phyloP scores from a whole-genome alignment of 805 yeast species.

The Lachancea waltii region DNA sequence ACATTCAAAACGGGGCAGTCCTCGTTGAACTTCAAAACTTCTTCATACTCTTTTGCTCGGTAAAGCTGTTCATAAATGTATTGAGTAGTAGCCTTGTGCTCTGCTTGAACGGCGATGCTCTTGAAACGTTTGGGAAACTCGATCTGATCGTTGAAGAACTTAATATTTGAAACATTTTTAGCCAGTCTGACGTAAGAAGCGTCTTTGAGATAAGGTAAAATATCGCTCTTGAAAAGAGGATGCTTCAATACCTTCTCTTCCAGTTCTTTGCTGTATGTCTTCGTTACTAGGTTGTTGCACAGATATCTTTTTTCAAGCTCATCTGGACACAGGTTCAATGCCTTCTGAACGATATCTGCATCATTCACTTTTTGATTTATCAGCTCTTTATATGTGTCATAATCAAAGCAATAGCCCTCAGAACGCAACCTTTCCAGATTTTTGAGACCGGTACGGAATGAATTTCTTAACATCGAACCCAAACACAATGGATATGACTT shows the following conservation, averaged over 20 bases:
- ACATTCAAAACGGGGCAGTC: constrained; percentile 23
- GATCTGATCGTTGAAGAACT: constrained; percentile 15
- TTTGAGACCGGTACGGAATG: constrained; percentile 22
- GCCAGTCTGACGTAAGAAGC: constrained; percentile 21
- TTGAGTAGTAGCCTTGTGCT: constrained; percentile 20
- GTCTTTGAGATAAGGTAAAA: constrained; percentile 22
- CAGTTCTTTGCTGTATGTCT: constrained; percentile 11
- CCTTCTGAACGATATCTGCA: constrained; percentile 14
- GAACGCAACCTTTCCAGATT: constrained; percentile 21
- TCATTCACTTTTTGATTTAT: constrained; percentile 17
- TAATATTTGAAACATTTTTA: constrained; percentile 10
- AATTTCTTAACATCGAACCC: constrained; percentile 23
- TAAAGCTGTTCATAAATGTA: constrained; percentile 20
- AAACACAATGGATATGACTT: constrained; percentile 28
- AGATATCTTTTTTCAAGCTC: constrained; percentile 17
- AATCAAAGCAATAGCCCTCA: constrained; percentile 30
- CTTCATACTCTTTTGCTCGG: constrained; percentile 13
- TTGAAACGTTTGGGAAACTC: constrained; percentile 27
- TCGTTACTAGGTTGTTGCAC: constrained; percentile 17
- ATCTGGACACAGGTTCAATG: constrained; percentile 18
- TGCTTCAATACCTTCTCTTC: constrained; percentile 14
- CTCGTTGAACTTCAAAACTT: constrained; percentile 20
- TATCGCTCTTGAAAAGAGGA: constrained; percentile 12
- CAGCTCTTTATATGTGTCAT: constrained; percentile 28
- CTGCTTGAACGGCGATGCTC: constrained; percentile 27